Conservation (phyloP, 1,139 yeast species). For the Tardiomyces blankii region DNA sequence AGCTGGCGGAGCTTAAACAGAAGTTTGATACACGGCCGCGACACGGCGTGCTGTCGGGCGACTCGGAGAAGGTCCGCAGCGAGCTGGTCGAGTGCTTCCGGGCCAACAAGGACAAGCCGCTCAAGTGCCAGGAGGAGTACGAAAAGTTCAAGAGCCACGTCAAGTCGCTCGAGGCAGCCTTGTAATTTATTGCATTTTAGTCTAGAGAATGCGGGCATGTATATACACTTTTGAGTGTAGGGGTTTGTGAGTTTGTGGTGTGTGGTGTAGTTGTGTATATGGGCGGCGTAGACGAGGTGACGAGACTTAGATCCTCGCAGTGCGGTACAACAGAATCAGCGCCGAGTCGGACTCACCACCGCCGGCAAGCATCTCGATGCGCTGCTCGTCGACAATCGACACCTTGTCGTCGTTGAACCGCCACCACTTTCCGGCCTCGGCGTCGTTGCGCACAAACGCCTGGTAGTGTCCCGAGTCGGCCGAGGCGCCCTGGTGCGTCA, state of each 20-base stretch:
- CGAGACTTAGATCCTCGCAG: slow-evolving; percentile 49
- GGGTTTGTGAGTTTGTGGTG: no score
- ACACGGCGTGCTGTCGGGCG: slow-evolving; percentile 28
- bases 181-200: neutral
- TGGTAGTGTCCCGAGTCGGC: slow-evolving; percentile 98
- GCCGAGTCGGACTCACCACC: slow-evolving; percentile 99
- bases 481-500: slow-evolving; percentile 90
- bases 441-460: slow-evolving; percentile 66
- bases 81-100: slow-evolving; percentile 55
- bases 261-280: no score
- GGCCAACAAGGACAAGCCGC: slow-evolving; percentile 58
- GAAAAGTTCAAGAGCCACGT: slow-evolving; percentile 27
- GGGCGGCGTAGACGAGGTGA: no score
- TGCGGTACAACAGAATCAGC: slow-evolving; percentile 73
- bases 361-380: slow-evolving; percentile 78
- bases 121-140: slow-evolving; percentile 85
- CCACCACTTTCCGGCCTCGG: slow-evolving; percentile 73
- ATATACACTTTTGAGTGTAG: no score
- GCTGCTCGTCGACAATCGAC: slow-evolving; percentile 61
- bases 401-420: slow-evolving; percentile 92
- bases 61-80: slow-evolving; percentile 38
- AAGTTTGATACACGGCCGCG: slow-evolving; percentile 26
- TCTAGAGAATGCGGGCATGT: no score
- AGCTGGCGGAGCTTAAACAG: slow-evolving; percentile 37
- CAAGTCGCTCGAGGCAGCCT: neutral